A percentile compares a stretch with the other conserved stretches of the same genome.
These are phyloP conservation scores for Kalaharituber pfeilii DNA, from an alignment of 2,329 filamentous ascomycete species.

Conservation along the genomic window DNA sequence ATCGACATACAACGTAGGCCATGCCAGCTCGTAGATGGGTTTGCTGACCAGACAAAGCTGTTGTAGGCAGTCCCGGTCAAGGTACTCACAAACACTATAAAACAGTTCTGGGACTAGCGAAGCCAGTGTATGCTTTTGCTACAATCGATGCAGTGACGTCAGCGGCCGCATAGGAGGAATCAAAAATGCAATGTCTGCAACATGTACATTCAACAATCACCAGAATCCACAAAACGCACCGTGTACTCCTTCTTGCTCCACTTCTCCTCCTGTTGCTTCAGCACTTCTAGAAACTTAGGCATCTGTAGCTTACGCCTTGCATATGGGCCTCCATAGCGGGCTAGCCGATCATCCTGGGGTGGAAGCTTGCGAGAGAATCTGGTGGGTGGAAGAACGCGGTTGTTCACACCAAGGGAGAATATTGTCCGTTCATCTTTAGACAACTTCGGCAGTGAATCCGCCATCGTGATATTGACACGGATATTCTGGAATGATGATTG, in stretches of 20 bases:
- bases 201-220: neutral
- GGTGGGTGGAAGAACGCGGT: neutral
- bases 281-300: neutral
- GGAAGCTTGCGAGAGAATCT: neutral
- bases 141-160: neutral
- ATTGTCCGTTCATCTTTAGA: neutral
- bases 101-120: neutral
- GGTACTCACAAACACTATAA: neutral
- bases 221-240: neutral
- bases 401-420: neutral
- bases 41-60: neutral
- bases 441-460: neutral
- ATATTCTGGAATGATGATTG: too few relatives aligned
- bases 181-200: too few relatives aligned
- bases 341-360: neutral
- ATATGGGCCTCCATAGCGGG: neutral
- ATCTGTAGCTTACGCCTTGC: neutral
- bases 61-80: too few relatives aligned
- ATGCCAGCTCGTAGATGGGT: neutral
- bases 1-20: neutral
- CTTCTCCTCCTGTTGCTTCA: neutral
- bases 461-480: too few relatives aligned
- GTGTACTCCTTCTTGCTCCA: neutral
- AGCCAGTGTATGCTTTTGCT: neutral
- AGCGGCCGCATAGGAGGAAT: too few relatives aligned